Conservation (phyloP, 1,139 yeast genomes). For the Scheffersomyces illinoinensis region DNA sequence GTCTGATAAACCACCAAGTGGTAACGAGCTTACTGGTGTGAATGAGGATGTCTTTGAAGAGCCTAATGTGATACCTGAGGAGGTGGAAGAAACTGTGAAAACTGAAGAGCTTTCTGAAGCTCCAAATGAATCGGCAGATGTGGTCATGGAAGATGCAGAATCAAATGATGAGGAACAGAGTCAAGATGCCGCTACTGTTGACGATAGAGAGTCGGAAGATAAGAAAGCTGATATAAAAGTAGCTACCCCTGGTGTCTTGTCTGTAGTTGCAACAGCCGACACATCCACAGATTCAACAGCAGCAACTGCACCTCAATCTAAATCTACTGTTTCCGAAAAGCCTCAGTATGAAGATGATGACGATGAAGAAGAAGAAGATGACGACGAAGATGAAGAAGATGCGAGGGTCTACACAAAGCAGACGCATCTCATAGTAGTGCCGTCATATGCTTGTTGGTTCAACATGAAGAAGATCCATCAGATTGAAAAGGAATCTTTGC, state of each 20-base stretch:
- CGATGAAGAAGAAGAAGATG: constrained; percentile 4
- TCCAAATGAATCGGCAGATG: constrained; percentile 7
- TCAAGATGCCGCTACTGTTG: background rate
- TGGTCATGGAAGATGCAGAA: constrained; percentile 1
- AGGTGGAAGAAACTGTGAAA: background rate
- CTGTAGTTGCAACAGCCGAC: background rate
- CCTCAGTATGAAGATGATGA: background rate
- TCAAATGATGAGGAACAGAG: background rate
- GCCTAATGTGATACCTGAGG: background rate
- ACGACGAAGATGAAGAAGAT: constrained; percentile 8
- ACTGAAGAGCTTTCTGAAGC: constrained; percentile 1
- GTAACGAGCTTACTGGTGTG: background rate
- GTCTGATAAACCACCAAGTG: background rate
- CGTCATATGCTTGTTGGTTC: constrained; percentile 94
- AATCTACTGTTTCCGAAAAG: background rate
- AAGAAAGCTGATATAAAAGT: background rate
- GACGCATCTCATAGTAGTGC: constrained; percentile 87
- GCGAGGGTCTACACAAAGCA: constrained; percentile 41
- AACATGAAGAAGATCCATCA: constrained; percentile 67
- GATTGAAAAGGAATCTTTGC: constrained; percentile 70
- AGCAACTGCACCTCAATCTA: background rate
- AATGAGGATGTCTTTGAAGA: constrained; percentile 1
- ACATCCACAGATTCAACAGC: background rate
- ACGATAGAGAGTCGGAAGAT: background rate
- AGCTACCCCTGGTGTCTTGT: background rate